These are phyloP conservation scores for Fusarium duplospermum DNA, from an alignment of 2,329 filamentous ascomycete species.

Conservation along the genomic window DNA sequence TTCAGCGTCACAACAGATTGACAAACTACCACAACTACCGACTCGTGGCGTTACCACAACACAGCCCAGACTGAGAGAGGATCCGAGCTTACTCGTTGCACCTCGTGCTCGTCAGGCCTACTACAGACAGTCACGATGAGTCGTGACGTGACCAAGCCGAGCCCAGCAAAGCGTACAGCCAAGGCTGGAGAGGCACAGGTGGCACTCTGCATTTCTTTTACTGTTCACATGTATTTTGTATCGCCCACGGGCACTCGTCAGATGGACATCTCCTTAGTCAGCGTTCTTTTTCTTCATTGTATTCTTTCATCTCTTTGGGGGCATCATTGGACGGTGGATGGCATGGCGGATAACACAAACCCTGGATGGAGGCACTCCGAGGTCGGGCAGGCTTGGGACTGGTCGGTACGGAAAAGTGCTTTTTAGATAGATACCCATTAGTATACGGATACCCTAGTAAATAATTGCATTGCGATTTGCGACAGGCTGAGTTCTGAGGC, in stretches of 20 bases:
- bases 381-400: not conserved
- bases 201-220: not conserved
- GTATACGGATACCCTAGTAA: not conserved
- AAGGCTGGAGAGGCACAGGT: not conserved
- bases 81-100: not conserved
- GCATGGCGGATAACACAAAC: not conserved
- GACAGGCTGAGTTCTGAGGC: not conserved
- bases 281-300: not conserved
- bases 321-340: not conserved
- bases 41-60: constrained; percentile 11
- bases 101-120: not conserved
- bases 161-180: not conserved
- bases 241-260: not conserved
- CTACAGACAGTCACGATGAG: not conserved
- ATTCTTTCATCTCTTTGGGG: not conserved
- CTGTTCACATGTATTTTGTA: constrained; percentile 4
- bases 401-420: constrained; percentile 9
- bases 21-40: not conserved
- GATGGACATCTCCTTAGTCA: not conserved
- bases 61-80: not conserved
- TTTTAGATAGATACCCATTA: constrained; percentile 4
- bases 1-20: not conserved
- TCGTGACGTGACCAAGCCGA: not conserved
- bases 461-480: not conserved
- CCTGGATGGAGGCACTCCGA: not conserved